Evolutionary conservation across 2,329 filamentous ascomycete species (phyloP).

Genomic region (Aspergillus niger): DNA sequence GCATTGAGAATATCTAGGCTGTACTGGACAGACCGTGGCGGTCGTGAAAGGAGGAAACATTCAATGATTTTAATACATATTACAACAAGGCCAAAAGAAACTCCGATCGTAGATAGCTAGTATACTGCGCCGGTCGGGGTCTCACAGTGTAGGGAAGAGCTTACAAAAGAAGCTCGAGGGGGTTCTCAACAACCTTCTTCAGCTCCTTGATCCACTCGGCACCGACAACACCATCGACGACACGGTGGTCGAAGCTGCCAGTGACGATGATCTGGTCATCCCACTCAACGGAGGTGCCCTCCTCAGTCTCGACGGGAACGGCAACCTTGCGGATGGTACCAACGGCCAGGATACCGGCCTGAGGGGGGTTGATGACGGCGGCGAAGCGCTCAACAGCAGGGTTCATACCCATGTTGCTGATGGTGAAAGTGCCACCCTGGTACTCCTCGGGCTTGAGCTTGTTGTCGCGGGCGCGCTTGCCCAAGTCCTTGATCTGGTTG

Average conservation of each 20-base stretch:
- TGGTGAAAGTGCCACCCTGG: slow-evolving; percentile 98
- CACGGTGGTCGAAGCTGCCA: slow-evolving; percentile 97
- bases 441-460: slow-evolving; percentile 99
- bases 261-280: slow-evolving; percentile 97
- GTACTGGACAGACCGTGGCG: slow-evolving; percentile 30
- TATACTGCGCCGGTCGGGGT: slow-evolving; percentile 16
- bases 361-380: slow-evolving; percentile 97
- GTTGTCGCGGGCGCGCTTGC: slow-evolving; percentile 91
- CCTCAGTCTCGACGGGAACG: slow-evolving; percentile 79
- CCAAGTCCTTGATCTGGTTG: slow-evolving; percentile 87
- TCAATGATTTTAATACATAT: slow-evolving; percentile 41
- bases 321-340: slow-evolving; percentile 96
- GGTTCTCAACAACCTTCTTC: slow-evolving; percentile 98
- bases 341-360: slow-evolving; percentile 91
- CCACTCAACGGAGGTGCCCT: slow-evolving; percentile 80
- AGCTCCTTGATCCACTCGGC: slow-evolving; percentile 95
- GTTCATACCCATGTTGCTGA: slow-evolving; percentile 99
- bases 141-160: slow-evolving; percentile 11
- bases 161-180: slow-evolving; percentile 89
- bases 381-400: slow-evolving; percentile 93
- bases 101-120: slow-evolving; percentile 23
- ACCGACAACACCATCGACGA: slow-evolving; percentile 93
- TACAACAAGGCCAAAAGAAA: slow-evolving; percentile 27
- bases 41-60: slow-evolving; percentile 26
- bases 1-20: slow-evolving; percentile 33